Evolutionary conservation across 441 rosid genomes (phyloP).

Genomic region (Gossypium gossypioides): DNA sequence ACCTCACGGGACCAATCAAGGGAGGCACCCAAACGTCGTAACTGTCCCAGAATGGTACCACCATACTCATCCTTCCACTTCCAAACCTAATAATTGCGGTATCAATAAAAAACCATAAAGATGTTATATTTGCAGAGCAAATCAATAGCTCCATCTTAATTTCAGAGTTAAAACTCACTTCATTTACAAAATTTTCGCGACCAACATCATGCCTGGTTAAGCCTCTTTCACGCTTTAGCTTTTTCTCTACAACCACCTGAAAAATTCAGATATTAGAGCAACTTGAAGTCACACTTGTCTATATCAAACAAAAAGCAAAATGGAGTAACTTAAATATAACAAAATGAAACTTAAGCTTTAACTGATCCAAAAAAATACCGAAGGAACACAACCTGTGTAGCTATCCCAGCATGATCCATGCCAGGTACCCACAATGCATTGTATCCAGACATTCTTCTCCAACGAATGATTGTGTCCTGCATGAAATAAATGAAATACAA

Average conservation of each 20-base stretch:
- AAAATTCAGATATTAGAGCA: neutral
- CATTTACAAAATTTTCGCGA: constrained; percentile 62
- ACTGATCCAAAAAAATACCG: neutral
- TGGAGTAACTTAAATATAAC: neutral
- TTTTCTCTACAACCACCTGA: constrained; percentile 77
- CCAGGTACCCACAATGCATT: constrained; percentile 95
- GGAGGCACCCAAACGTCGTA: constrained; percentile 70
- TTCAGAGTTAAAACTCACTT: constrained; percentile 30
- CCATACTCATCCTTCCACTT: constrained; percentile 78
- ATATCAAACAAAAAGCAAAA: constrained; percentile 3
- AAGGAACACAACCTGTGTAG: constrained; percentile 55
- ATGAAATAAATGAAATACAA: constrained; percentile 5
- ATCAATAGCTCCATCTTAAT: neutral
- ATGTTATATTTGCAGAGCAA: neutral
- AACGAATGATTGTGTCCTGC: constrained; percentile 83
- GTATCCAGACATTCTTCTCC: constrained; percentile 86
- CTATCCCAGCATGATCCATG: constrained; percentile 93
- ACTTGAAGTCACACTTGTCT: neutral
- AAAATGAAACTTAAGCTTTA: neutral
- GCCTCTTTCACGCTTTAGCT: constrained; percentile 52
- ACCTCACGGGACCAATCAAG: constrained; percentile 99
- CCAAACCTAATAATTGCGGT: constrained; percentile 56
- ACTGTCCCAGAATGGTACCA: constrained; percentile 59
- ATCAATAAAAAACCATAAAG: constrained; percentile 17
- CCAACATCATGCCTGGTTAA: constrained; percentile 81